Conservation (phyloP, 352 stramenopile genomes). For the Discostella stelligera region DNA sequence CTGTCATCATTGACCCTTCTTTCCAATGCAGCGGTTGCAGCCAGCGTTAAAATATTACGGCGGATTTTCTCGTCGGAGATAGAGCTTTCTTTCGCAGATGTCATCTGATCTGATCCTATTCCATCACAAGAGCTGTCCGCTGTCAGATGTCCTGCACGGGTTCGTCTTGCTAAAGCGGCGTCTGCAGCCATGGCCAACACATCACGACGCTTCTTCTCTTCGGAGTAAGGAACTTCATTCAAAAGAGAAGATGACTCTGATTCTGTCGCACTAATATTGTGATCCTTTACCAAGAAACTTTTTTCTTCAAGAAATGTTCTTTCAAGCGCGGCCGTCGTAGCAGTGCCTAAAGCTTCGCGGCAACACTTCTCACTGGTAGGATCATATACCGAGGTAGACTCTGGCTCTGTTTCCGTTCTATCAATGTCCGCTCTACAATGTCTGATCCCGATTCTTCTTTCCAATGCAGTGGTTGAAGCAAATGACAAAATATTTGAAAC, state of each 20-base stretch:
- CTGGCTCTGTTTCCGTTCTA: neutral
- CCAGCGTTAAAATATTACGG: neutral
- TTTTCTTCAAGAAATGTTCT: neutral
- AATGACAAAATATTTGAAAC: conserved; percentile 8
- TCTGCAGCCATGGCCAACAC: neutral
- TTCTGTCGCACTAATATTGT: neutral
- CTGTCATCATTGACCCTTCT: neutral
- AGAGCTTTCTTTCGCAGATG: neutral
- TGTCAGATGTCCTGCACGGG: neutral
- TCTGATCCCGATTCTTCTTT: neutral
- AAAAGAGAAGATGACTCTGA: neutral
- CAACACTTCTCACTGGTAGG: neutral
- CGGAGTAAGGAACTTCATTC: neutral
- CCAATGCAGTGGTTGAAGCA: neutral
- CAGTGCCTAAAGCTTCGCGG: neutral
- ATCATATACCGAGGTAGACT: neutral
- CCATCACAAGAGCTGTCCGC: neutral
- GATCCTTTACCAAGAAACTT: neutral
- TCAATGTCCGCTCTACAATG: neutral
- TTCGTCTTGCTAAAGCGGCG: neutral
- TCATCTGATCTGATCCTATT: neutral
- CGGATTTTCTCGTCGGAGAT: neutral
- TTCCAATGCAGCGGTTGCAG: conserved; percentile 5
- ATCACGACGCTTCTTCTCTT: neutral
- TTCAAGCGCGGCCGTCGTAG: neutral